Percentiles rank a stretch among this genome's conserved stretches.
Evolutionary conservation across 1,284 basidiomycete species (phyloP).

Genomic region (Melampsora americana): DNA sequence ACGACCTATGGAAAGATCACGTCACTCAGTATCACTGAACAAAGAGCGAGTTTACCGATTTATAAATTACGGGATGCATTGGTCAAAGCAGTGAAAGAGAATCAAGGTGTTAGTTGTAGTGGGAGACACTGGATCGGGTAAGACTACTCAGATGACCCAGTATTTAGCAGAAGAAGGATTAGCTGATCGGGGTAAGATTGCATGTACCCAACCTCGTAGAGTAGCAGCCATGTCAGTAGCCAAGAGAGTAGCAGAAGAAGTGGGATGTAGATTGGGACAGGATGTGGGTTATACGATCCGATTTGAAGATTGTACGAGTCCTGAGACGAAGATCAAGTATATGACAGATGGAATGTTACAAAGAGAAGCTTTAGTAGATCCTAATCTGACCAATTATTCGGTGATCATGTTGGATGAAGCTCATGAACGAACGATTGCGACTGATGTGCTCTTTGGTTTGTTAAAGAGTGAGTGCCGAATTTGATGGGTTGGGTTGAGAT

Average conservation of each 20-base stretch:
- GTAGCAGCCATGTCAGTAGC: constrained; percentile 99
- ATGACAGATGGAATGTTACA: constrained; percentile 99
- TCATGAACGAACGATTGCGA: constrained; percentile 95
- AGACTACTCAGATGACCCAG: constrained; percentile 73
- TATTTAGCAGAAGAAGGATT: constrained; percentile 85
- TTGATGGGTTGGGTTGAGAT: too few relatives aligned
- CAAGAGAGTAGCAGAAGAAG: constrained; percentile 95
- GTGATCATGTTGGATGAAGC: constrained; percentile 99
- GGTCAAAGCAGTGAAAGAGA: constrained; percentile 86
- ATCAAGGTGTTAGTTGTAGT: constrained; percentile 92
- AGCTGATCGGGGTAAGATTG: constrained; percentile 81
- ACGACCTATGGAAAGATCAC: constrained; percentile 94
- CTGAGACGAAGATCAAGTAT: constrained; percentile 98
- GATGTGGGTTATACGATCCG: constrained; percentile 98
- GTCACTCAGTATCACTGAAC: constrained; percentile 83
- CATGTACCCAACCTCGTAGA: constrained; percentile 96
- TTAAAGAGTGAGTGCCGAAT: constrained; percentile 64
- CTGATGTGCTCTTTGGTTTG: constrained; percentile 93
- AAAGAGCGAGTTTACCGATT: constrained; percentile 84
- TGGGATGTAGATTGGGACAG: constrained; percentile 90
- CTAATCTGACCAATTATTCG: constrained; percentile 84
- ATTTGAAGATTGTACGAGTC: constrained; percentile 97
- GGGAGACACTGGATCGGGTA: constrained; percentile 71
- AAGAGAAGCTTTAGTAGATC: constrained; percentile 92
- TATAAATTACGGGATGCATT: constrained; percentile 92